Evolutionary conservation across 2,329 filamentous ascomycete genomes (phyloP), one percentile per base, ranked within the genome.

Genomic region (Colletotrichum falcatum): DNA sequence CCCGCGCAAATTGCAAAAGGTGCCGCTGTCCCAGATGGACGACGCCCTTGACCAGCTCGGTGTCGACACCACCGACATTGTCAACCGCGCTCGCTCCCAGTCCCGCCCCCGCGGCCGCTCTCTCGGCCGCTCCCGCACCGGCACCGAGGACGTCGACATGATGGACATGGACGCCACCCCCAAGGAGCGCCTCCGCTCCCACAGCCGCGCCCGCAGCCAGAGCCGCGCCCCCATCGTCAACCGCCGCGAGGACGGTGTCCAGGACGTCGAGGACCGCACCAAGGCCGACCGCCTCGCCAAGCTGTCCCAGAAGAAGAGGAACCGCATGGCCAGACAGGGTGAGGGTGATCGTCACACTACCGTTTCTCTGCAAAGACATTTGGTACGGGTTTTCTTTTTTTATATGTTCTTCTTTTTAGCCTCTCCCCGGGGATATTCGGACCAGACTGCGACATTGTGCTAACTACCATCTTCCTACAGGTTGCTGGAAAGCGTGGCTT

Each of bases 251-350:
- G 93, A 94, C 74, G 94, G 94, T 83, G 91, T 98, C 51, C 88
- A 86, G 70, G 89, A 93, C 78, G 88, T 90, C 74, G 82, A 80
- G 64, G 85, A 88, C 60, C 89, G 93, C 74, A 87, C 86, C 71
- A 97, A 95, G 88, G 94, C 94, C 46, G 95, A 97, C 82, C 91
- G 92, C 77, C 86, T 97, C 80, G 88, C 90, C 79, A 98, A 97
- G 88, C 84, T 99, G 79, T 88, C 91, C 77, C 97, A 99, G 91
- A 94, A 95, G 88, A 95, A 94, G 89, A 98, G 97, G 94, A 99
- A 99, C 86, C 90, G 95, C 74, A 96, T 97, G 92, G 96, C 96
- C 54, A 91, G 95, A 81, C 94, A 97, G 87, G 96, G 96, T 87
- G 96, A 99, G 86, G 95, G 92, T 72, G 96, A 99, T 87, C 90